Evolutionary conservation across 2,329 filamentous ascomycete species (phyloP).

Genomic region (Aspergillus ruber): DNA sequence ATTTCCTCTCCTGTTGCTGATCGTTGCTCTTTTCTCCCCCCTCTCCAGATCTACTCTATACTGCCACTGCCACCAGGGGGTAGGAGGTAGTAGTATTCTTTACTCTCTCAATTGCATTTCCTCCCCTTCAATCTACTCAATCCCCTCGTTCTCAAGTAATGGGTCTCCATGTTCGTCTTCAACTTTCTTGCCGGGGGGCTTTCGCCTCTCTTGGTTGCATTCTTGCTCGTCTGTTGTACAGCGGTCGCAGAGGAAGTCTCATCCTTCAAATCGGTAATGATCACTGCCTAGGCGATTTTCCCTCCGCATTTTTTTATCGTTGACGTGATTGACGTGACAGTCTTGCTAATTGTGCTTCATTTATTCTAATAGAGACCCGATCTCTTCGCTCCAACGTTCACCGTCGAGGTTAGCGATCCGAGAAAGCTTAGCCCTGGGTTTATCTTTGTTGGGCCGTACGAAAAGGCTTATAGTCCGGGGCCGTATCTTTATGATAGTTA

Average conservation of each 20-base stretch:
- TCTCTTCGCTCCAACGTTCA: conserved; percentile 30
- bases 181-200: conserved; percentile 7
- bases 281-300: neutral
- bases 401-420: conserved; percentile 21
- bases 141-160: conserved; percentile 3
- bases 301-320: neutral
- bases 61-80: conserved; percentile 2
- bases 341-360: neutral
- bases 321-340: neutral
- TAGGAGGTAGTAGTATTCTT: too few relatives aligned
- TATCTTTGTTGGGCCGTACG: conserved; percentile 47
- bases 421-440: conserved; percentile 41
- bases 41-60: conserved; percentile 1
- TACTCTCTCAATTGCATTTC: neutral
- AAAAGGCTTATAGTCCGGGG: conserved; percentile 40
- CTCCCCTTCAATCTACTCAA: conserved; percentile 5
- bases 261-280: conserved; percentile 33
- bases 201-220: conserved; percentile 5
- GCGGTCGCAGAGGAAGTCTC: conserved; percentile 24
- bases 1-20: neutral
- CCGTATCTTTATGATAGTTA: conserved; percentile 49
- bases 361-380: conserved; percentile 30
- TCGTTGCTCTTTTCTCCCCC: neutral
- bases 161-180: conserved; percentile 16
- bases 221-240: neutral